Evolutionary conservation across 1,284 basidiomycete genomes (phyloP).

Genomic region (Moesziomyces sp.): DNA sequence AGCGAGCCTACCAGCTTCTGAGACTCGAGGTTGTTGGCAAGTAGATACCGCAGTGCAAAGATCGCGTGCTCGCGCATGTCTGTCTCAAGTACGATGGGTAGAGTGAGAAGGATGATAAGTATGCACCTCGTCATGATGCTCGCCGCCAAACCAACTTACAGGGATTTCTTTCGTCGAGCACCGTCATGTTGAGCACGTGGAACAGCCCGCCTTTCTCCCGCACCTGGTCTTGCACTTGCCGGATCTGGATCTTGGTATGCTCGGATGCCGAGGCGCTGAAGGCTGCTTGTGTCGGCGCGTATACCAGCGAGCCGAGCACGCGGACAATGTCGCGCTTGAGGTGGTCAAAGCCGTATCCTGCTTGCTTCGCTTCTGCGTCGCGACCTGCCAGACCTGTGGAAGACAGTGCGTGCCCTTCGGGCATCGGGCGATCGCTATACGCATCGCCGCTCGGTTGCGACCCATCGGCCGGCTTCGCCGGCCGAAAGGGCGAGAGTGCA

Average conservation of each 20-base stretch:
- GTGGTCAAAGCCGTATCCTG: slow-evolving; percentile 45
- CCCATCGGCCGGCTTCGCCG: neutral
- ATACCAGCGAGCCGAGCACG: slow-evolving; percentile 46
- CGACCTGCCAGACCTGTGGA: slow-evolving; percentile 36
- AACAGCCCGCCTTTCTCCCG: slow-evolving; percentile 55
- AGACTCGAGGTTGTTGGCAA: slow-evolving; percentile 54
- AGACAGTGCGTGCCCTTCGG: slow-evolving; percentile 46
- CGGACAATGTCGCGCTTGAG: slow-evolving; percentile 60
- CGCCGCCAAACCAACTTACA: slow-evolving; percentile 29
- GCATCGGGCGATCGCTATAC: slow-evolving; percentile 8
- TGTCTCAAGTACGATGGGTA: slow-evolving; percentile 4
- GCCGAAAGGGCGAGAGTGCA: slow-evolving; percentile 51
- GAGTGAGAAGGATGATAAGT: slow-evolving; percentile 1
- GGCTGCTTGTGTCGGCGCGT: slow-evolving; percentile 8
- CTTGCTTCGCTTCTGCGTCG: slow-evolving; percentile 8
- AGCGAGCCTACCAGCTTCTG: slow-evolving; percentile 50
- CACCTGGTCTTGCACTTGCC: slow-evolving; percentile 55
- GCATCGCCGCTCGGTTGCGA: no score
- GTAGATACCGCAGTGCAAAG: slow-evolving; percentile 59
- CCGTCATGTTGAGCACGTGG: slow-evolving; percentile 61
- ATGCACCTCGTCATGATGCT: neutral
- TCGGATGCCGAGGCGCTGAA: neutral
- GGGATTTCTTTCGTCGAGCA: slow-evolving; percentile 60
- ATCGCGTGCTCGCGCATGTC: slow-evolving; percentile 65
- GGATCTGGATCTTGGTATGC: slow-evolving; percentile 20